Evolutionary conservation across 2,329 filamentous ascomycete species (phyloP).

Genomic region (Zymoseptoria crescenta): DNA sequence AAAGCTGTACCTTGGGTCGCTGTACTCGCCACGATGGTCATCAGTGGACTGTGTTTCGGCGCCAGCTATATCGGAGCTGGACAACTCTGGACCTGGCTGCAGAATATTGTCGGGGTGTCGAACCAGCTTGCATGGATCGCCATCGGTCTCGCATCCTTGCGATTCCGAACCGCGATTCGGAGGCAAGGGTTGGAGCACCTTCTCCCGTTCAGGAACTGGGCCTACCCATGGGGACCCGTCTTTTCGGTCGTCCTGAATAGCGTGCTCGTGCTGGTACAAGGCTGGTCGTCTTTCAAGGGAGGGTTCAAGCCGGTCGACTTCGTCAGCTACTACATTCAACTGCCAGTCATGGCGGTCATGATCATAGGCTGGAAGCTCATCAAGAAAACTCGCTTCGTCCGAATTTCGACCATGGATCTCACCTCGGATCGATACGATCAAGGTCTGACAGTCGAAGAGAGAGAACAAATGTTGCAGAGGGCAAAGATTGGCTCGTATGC

Average conservation of each 20-base stretch:
- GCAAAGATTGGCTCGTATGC: conserved; percentile 8
- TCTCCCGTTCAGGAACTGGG: conserved; percentile 59
- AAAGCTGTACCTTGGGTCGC: conserved; percentile 48
- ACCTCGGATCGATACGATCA: conserved; percentile 17
- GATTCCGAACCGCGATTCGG: conserved; percentile 53
- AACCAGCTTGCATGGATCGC: conserved; percentile 60
- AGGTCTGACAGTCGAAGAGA: conserved; percentile 11
- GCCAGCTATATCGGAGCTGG: conserved; percentile 58
- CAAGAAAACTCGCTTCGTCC: conserved; percentile 42
- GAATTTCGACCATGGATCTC: conserved; percentile 44
- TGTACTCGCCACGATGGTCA: conserved; percentile 35
- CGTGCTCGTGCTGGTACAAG: conserved; percentile 56
- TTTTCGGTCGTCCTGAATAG: conserved; percentile 50
- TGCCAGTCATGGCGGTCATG: conserved; percentile 52
- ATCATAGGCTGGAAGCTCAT: conserved; percentile 49
- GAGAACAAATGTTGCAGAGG: conserved; percentile 10
- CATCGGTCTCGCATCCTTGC: conserved; percentile 57
- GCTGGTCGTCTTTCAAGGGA: conserved; percentile 56
- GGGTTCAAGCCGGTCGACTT: conserved; percentile 52
- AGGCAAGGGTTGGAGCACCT: conserved; percentile 53
- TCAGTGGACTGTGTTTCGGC: conserved; percentile 49
- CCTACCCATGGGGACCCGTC: conserved; percentile 55
- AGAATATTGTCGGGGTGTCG: conserved; percentile 60
- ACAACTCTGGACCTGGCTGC: conserved; percentile 58
- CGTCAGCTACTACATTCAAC: conserved; percentile 53